phyloP scores from a whole-genome alignment of 257 asterid genomes.

The Agastache rugosa region DNA sequence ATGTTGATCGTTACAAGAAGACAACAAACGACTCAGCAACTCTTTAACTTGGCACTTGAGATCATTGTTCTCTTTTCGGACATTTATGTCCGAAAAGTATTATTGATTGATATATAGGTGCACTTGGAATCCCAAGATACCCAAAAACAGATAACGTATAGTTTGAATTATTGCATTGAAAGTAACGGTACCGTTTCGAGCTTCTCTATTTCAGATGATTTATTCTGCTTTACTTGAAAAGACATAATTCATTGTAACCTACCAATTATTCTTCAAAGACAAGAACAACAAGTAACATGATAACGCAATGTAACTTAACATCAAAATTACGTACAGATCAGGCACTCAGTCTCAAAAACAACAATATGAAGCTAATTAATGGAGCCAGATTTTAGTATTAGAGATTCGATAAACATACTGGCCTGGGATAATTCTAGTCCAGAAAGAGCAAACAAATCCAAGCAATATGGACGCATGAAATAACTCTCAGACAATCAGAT shows the following conservation, averaged over 20 bases:
- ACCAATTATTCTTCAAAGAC: background rate
- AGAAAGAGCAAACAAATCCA: background rate
- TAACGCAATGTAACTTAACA: too few relatives aligned
- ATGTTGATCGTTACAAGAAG: too few relatives aligned
- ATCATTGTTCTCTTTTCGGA: too few relatives aligned
- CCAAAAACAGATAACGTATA: background rate
- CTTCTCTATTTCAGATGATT: slow-evolving; percentile 67
- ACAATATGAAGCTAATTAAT: slow-evolving; percentile 27
- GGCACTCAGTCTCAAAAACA: background rate
- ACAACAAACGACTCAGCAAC: too few relatives aligned
- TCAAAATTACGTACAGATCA: background rate
- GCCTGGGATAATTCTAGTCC: background rate
- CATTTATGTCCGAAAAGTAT: too few relatives aligned
- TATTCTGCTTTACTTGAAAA: slow-evolving; percentile 50
- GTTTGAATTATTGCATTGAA: background rate
- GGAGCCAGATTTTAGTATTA: background rate
- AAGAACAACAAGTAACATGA: slow-evolving; percentile 1
- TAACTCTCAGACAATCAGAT: too few relatives aligned
- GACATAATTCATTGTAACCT: background rate
- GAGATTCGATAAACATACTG: background rate
- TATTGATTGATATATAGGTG: too few relatives aligned
- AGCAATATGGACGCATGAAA: background rate
- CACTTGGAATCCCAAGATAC: slow-evolving; percentile 3
- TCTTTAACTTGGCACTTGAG: too few relatives aligned
- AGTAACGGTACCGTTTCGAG: slow-evolving; percentile 70